These are phyloP conservation scores for Echeveria elegans DNA, from an alignment of 164 flowering plant species.

Conservation along the genomic window DNA sequence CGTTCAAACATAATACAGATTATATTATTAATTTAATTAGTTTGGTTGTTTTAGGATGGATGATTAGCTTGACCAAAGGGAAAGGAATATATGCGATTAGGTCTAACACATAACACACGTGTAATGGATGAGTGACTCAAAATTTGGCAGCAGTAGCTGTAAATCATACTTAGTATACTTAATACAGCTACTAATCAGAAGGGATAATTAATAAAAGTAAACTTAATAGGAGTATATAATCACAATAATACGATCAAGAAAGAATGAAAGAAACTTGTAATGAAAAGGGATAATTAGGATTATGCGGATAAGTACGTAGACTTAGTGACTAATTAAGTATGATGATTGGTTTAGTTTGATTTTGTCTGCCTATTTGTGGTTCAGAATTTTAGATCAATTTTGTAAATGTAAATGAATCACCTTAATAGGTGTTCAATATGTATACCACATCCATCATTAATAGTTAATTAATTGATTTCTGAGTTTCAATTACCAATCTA, in stretches of 20 bases:
- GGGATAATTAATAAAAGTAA: too few relatives aligned
- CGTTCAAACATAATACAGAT: too few relatives aligned
- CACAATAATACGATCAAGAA: too few relatives aligned
- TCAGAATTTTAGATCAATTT: not conserved
- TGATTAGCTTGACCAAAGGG: too few relatives aligned
- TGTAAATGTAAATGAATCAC: not conserved
- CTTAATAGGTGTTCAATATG: not conserved
- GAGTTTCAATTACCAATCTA: not conserved
- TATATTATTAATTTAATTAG: too few relatives aligned
- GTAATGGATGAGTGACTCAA: not conserved
- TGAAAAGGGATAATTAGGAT: not conserved
- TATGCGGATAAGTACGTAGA: not conserved
- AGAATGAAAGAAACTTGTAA: not conserved
- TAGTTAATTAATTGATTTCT: not conserved
- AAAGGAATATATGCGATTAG: too few relatives aligned
- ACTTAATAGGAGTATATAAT: too few relatives aligned
- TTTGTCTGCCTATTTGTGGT: conserved; percentile 1
- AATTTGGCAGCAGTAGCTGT: not conserved
- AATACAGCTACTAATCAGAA: not conserved
- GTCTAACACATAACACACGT: too few relatives aligned
- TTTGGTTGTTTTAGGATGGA: too few relatives aligned
- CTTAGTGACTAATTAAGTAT: not conserved
- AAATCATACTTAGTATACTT: not conserved
- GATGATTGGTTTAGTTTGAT: conserved; percentile 5
- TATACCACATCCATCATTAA: not conserved